phyloP scores from a whole-genome alignment of 257 asterid genomes.

The Lantana camara region DNA sequence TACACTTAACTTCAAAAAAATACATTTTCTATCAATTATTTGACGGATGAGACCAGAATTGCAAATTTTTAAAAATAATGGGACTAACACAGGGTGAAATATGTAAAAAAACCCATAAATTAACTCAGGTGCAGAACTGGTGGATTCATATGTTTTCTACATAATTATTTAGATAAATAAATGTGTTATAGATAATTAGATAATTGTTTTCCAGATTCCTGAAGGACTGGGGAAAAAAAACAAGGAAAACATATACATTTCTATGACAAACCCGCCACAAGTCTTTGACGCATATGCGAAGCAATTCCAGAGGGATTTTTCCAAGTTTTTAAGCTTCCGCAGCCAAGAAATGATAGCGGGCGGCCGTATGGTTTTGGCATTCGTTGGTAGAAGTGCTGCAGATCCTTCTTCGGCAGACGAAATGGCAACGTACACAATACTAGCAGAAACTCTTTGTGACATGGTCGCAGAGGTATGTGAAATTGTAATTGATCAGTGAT shows the following conservation, averaged over 20 bases:
- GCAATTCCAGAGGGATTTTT: slow-evolving; percentile 39
- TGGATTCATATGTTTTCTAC: too few species aligned
- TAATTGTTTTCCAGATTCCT: slow-evolving; percentile 37
- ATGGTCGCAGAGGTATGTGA: slow-evolving; percentile 37
- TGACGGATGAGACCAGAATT: too few species aligned
- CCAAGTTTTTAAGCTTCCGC: slow-evolving; percentile 25
- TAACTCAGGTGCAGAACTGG: too few species aligned
- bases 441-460: slow-evolving; percentile 26
- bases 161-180: too few species aligned
- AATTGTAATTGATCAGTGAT: too few species aligned
- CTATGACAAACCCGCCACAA: slow-evolving; percentile 28
- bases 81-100: too few species aligned
- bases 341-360: slow-evolving; percentile 31
- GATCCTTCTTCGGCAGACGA: slow-evolving; percentile 26
- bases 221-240: slow-evolving; percentile 27
- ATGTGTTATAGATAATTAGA: too few species aligned
- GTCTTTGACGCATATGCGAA: slow-evolving; percentile 31
- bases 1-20: too few species aligned
- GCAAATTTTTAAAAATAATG: too few species aligned
- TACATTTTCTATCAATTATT: too few species aligned
- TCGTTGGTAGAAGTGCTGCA: slow-evolving; percentile 26
- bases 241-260: slow-evolving; percentile 23
- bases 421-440: background rate
- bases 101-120: too few species aligned
- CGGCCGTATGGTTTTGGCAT: slow-evolving; percentile 38